phyloP scores from a whole-genome alignment of 2,329 filamentous ascomycete species.

The Trichocomaceae sp. region DNA sequence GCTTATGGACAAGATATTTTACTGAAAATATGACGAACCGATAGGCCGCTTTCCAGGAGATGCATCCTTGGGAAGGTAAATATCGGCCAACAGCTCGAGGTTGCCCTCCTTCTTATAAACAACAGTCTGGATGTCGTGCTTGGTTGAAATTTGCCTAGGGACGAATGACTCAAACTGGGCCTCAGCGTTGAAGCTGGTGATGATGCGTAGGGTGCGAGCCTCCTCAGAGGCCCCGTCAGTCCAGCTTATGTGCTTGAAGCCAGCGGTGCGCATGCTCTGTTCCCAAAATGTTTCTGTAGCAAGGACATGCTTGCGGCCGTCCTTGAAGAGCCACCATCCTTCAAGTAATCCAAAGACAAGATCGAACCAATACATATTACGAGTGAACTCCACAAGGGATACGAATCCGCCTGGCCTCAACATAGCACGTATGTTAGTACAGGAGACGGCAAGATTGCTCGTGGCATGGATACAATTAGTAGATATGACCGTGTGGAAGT shows the following conservation, averaged over 20 bases:
- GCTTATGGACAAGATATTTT: background rate
- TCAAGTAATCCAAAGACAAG: conserved; percentile 33
- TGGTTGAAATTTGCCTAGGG: background rate
- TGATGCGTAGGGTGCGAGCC: background rate
- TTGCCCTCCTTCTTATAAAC: background rate
- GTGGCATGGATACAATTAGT: conserved; percentile 5
- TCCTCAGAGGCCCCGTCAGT: background rate
- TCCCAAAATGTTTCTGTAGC: conserved; percentile 16
- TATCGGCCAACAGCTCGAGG: background rate
- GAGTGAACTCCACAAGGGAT: conserved; percentile 27
- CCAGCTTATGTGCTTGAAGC: background rate
- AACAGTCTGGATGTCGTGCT: background rate
- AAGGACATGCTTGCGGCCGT: conserved; percentile 24
- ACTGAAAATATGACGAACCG: background rate
- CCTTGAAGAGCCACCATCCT: conserved; percentile 37
- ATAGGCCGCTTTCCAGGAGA: background rate
- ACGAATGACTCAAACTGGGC: background rate
- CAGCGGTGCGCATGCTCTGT: background rate
- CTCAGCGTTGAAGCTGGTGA: background rate
- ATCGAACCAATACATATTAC: conserved; percentile 26
- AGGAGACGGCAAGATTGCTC: background rate
- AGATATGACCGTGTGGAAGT: background rate
- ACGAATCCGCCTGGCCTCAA: background rate
- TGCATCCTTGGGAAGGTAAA: background rate
- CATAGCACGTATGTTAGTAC: background rate